Conservation (phyloP, 257 asterid species). For the Primulina tabacum region DNA sequence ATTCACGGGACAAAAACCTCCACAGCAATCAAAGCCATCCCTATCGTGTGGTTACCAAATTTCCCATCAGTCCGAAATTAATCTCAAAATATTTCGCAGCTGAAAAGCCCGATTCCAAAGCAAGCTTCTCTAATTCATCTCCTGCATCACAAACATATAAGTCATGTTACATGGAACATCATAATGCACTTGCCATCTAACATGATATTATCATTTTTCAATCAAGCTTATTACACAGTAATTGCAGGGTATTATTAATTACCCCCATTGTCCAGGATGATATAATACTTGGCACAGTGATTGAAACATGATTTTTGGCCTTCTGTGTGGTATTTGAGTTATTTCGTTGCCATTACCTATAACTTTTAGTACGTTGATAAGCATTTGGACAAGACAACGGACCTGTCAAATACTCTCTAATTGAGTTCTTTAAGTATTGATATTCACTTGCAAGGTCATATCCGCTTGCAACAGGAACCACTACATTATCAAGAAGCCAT, state of each 20-base stretch:
- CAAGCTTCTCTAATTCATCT: conserved; percentile 72
- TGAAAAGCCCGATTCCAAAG: conserved; percentile 69
- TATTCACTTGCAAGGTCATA: background rate
- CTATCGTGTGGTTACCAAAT: conserved; percentile 61
- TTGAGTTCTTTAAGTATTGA: background rate
- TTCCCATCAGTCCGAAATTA: conserved; percentile 70
- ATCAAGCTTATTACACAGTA: too few species aligned
- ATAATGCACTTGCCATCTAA: too few species aligned
- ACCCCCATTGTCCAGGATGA: too few species aligned
- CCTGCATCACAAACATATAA: conserved; percentile 41
- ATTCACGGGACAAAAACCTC: too few species aligned
- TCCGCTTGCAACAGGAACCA: background rate
- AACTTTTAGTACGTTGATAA: background rate
- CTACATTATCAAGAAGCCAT: background rate
- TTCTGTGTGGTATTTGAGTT: background rate
- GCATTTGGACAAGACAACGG: background rate
- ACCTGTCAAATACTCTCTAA: background rate
- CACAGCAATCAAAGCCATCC: background rate
- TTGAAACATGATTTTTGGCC: background rate
- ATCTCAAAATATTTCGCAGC: conserved; percentile 60
- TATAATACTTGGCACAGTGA: too few species aligned
- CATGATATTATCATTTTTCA: background rate
- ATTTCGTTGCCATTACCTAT: background rate
- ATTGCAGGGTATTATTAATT: too few species aligned
- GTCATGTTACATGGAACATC: background rate